Evolutionary conservation across 1,284 basidiomycete species (phyloP), one percentile per base, ranked within the genome.

Genomic region (Rhodotorula sp.): DNA sequence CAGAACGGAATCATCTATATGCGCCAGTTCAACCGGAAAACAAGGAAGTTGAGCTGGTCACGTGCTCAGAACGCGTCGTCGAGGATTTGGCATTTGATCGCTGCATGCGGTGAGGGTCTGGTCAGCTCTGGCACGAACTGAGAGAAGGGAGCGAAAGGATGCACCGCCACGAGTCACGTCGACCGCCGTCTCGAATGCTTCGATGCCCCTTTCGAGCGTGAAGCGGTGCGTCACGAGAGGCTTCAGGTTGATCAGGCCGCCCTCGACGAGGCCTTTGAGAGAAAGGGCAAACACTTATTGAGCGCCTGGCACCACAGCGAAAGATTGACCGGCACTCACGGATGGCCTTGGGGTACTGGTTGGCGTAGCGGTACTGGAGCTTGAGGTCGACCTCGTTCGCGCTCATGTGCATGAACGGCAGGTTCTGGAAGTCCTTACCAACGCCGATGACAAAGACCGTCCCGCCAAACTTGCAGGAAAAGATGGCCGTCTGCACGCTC

Each of bases 161-260:
- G 34, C 50, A 65, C 69, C 60, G 45, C 69, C 69, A 19, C 61
- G 41, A 4, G 23, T 89, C 75, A 91, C 88, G 69, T 88, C 85
- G 53, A 86, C 86, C 25, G 90, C 91, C 21, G 89, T 87, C 73
- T 91, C 84, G 85, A 97, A 95, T 8, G 94, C 94, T 69, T 85
- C 84, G 60, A 88, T 84, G 34, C 92, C 91, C 54, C 91, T 83
- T 56, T 89, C 85, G 77, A 96, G 89, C 25, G 85, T 80, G 83
- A 89, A 95, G 44, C 89, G 85, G 80, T 94, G 92, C 10, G 93
- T 93, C 64, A 97, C 91, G 53, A 97, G 85, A 19, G 92, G 90
- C 82, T 91, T 93, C 75, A 97, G 85, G 82, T 96, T 85, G 79
- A 97, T 87, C 80, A 90, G 89, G 59, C 91, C 91, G 71, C 86